A percentile compares a stretch with the other conserved stretches of the same genome.
phyloP scores from a whole-genome alignment of 2,329 filamentous ascomycete genomes.

The Arthroderma sp. region DNA sequence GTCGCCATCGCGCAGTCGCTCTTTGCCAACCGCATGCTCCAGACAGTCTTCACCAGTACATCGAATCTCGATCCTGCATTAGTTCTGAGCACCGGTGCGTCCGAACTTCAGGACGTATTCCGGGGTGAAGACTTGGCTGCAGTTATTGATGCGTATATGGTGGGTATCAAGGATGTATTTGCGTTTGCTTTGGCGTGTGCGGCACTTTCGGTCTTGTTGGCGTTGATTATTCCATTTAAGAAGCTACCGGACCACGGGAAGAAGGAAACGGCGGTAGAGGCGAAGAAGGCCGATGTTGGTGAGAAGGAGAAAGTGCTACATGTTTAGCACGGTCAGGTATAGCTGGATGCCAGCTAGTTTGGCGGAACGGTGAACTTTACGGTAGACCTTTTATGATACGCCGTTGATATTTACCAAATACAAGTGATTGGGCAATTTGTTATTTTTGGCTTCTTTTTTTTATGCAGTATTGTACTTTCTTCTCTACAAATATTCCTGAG shows the following conservation, averaged over 20 bases:
- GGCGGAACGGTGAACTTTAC: too few relatives aligned
- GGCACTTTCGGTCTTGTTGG: conserved; percentile 40
- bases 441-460: too few relatives aligned
- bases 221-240: conserved; percentile 8
- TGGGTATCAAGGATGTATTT: conserved; percentile 30
- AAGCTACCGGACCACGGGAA: not conserved
- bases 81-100: conserved; percentile 35
- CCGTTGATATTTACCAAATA: too few relatives aligned
- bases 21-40: conserved; percentile 9
- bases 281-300: not conserved
- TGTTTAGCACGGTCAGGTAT: too few relatives aligned
- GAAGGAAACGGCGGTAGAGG: not conserved
- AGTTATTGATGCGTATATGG: conserved; percentile 46
- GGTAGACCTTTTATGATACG: too few relatives aligned
- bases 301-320: too few relatives aligned
- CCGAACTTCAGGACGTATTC: conserved; percentile 45
- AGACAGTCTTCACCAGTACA: conserved; percentile 4
- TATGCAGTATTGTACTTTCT: too few relatives aligned
- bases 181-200: conserved; percentile 41
- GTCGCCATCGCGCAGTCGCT: conserved; percentile 12
- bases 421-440: too few relatives aligned
- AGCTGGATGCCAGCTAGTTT: too few relatives aligned
- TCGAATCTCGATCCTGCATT: conserved; percentile 30
- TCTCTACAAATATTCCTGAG: too few relatives aligned
- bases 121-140: conserved; percentile 35